Evolutionary conservation across 2,329 filamentous ascomycete species (phyloP), one percentile per base, ranked within the genome.

Genomic region (Grosmannia penicillata): DNA sequence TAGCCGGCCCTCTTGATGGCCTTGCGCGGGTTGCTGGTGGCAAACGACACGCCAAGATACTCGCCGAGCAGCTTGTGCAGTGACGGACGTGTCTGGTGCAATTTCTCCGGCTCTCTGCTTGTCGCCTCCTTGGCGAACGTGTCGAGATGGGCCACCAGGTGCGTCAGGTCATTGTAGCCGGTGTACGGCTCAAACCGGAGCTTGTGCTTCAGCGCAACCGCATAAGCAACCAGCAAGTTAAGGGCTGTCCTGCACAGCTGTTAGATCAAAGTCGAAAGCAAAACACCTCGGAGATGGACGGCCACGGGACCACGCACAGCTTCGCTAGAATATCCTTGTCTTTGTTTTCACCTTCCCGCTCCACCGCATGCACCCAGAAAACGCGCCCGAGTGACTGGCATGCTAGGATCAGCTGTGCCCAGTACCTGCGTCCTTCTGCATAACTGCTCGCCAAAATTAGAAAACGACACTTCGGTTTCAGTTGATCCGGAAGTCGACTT

Each of bases 291-390:
- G n/a, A 22, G 14, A 35, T 18, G 6, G 13, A 34, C 6, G 30
- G 18, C n/a, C n/a, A n/a, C n/a, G 14, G 22, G 28, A 21, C 3
- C 14, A 45, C 53, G 41, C 30, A 57, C 42, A 84, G 54, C 54
- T 83, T 84, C 35, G 62, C 66, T 9, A 84, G 60, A 4, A 84
- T 52, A 48, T 84, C 79, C 15, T 72, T 65, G 50, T 79, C 80
- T 22, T 38, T 47, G 35, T 65, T 68, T 14, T 66, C 49, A 14
- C 74, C 70, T 4, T 66, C 70, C n/a, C 77, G 66, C 52, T 83
- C 80, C 4, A 59, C 51, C 8, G 72, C 66, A 49, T 93, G 82
- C 24, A 94, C 68, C 87, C 87, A 95, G 53, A 91, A 82, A 9
- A 82, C 66, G 18, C 87, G 75, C 48, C 74, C 82, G 48, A 93